Evolutionary conservation across 1,284 basidiomycete species (phyloP).

Genomic region (Cystobasidiaceae sp.): DNA sequence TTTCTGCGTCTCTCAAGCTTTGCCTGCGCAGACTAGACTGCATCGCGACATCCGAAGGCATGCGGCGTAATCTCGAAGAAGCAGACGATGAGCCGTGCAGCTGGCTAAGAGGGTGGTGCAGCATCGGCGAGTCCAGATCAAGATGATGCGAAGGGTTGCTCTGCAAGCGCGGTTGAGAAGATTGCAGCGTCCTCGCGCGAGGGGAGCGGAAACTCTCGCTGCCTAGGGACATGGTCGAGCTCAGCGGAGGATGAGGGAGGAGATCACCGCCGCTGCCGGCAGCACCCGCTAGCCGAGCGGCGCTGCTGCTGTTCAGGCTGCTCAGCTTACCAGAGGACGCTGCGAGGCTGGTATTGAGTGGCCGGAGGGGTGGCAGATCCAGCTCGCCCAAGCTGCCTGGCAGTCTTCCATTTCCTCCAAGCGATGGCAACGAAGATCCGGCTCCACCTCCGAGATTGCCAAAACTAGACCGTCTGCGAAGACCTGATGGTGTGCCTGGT

Average conservation of each 20-base stretch:
- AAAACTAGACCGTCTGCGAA: not conserved
- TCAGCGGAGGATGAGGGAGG: not conserved
- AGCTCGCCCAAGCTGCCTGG: not conserved
- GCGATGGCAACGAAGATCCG: too few species aligned
- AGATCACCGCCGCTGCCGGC: not conserved
- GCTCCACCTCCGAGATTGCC: too few species aligned
- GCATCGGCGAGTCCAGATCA: too few species aligned
- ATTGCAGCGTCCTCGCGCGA: not conserved
- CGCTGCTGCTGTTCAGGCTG: too few species aligned
- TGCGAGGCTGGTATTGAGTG: too few species aligned
- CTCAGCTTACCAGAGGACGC: too few species aligned
- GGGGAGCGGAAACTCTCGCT: not conserved
- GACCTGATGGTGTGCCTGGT: not conserved
- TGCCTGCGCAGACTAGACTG: not conserved
- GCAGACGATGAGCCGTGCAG: not conserved
- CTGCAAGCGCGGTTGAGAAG: not conserved
- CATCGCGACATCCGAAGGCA: conserved; percentile 6
- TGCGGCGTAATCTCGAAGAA: not conserved
- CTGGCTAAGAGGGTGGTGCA: too few species aligned
- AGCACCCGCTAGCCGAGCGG: not conserved
- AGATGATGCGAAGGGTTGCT: too few species aligned
- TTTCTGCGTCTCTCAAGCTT: conserved; percentile 10
- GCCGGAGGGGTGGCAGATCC: not conserved
- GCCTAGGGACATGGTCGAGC: not conserved
- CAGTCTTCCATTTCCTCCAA: too few species aligned